Base-by-base conservation (phyloP, 2,329 filamentous ascomycete species). In the Phaeosphaeria sp. region DNA sequence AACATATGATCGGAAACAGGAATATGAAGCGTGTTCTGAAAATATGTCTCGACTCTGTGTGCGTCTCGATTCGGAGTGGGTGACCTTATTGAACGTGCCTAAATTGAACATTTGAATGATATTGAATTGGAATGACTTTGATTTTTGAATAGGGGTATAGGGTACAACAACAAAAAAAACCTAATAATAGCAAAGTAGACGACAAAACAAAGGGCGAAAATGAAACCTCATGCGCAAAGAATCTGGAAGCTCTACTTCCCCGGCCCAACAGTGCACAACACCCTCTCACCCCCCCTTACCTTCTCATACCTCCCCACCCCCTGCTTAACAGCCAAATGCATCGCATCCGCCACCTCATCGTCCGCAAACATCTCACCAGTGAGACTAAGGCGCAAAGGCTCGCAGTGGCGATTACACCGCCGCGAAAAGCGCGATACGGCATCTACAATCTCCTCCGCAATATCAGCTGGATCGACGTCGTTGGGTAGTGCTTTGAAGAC, bases 381-480 rank as follows among this genome's bases (percentile, higher is more conserved):
- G 15, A 49, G 18, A 13, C 24, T 15, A 6, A 49, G n/a, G 22
- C 47, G 20, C 20, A 39, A 2, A 18, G 47, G 27, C 47, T 22
- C 47, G 15, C 11, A 17, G 8, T 22, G 6, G 7, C 30, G 30
- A 39, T 49, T 49, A 40, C 47, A 40, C 18, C 30, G 30, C 18
- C 47, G 47, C 18, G 30, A 13, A 22, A 49, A 49, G 6, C 47
- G 5, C 5, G 20, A 20, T n/a, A 49, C 47, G 8, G 47, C 30
- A 13, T 40, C 47, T 20, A 8, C 25, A 39, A 51, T 51, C 24
- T 51, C 49, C 36, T 51, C 49, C 17, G 49, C 49, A 7, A 51
- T 22, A 20, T 51, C 49, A 18, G 49, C 20, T 11, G 39, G 39
- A 15, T 18, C 21, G 5, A 44, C 25, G 11, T 43, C 15, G 24